phyloP scores from a whole-genome alignment of 2,329 filamentous ascomycete species.

The Aspergillus sp. region DNA sequence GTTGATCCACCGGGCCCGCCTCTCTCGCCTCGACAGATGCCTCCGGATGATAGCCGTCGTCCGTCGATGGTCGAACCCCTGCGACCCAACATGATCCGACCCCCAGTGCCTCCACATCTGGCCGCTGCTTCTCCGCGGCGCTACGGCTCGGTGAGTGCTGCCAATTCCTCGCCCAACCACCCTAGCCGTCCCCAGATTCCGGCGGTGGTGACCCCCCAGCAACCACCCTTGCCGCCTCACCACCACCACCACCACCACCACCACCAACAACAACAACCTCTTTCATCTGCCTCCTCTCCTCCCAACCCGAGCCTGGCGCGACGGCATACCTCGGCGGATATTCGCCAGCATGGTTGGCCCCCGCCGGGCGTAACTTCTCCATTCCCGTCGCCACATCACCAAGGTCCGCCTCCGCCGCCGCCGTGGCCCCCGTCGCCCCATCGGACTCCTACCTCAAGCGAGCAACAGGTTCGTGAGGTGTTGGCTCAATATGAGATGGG shows the following conservation, averaged over 20 bases:
- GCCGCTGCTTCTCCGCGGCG: constrained; percentile 63
- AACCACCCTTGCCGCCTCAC: constrained; percentile 51
- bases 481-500: constrained; percentile 59
- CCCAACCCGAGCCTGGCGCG: constrained; percentile 62
- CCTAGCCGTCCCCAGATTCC: constrained; percentile 57
- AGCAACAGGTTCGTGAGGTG: constrained; percentile 56
- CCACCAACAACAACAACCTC: constrained; percentile 16
- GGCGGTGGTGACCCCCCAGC: constrained; percentile 59
- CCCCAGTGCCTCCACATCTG: constrained; percentile 72
- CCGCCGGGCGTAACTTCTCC: constrained; percentile 48
- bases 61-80: constrained; percentile 55
- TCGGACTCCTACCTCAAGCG: constrained; percentile 42
- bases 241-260: constrained; percentile 13
- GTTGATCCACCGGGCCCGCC: constrained; percentile 64
- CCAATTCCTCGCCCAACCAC: constrained; percentile 63
- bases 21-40: constrained; percentile 77
- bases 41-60: constrained; percentile 74
- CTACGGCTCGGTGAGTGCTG: constrained; percentile 71
- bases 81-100: constrained; percentile 61
- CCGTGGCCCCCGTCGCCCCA: constrained; percentile 63
- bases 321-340: constrained; percentile 91
- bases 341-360: constrained; percentile 77
- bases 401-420: constrained; percentile 49
- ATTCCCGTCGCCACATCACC: constrained; percentile 46
- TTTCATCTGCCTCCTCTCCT: constrained; percentile 49